phyloP scores from a whole-genome alignment of 176 grass and related monocot species.

The Oropetium thomaeum region DNA sequence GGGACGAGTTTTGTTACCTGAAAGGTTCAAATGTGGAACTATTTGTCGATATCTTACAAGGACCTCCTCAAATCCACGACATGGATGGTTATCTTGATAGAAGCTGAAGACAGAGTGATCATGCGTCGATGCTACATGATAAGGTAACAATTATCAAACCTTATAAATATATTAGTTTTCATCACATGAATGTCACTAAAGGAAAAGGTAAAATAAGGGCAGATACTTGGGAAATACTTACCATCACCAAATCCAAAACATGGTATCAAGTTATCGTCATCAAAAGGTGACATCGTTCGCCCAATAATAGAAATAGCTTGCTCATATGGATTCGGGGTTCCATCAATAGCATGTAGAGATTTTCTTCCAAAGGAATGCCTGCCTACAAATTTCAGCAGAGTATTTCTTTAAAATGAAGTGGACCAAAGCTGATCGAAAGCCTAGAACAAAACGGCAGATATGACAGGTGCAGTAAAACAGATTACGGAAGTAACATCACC shows the following conservation, averaged over 20 bases:
- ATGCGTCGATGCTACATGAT: constrained; percentile 68
- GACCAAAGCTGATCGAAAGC: constrained; percentile 2
- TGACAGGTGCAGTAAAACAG: neutral
- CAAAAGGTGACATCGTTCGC: constrained; percentile 90
- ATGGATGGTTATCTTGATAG: constrained; percentile 62
- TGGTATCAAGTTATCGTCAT: constrained; percentile 97
- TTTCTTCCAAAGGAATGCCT: constrained; percentile 66
- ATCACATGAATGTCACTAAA: constrained; percentile 2
- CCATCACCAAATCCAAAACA: constrained; percentile 99
- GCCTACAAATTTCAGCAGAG: constrained; percentile 42
- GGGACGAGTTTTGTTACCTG: constrained; percentile 43
- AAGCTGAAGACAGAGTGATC: constrained; percentile 90
- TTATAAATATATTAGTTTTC: constrained; percentile 9
- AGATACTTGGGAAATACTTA: constrained; percentile 36
- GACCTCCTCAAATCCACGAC: constrained; percentile 88
- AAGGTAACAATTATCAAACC: constrained; percentile 6
- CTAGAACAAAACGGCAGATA: neutral
- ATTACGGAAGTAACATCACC: constrained; percentile 42
- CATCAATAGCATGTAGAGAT: constrained; percentile 79
- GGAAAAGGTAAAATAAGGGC: constrained; percentile 7
- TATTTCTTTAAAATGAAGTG: constrained; percentile 4
- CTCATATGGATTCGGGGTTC: constrained; percentile 79
- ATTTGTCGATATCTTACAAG: constrained; percentile 75
- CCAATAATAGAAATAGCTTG: constrained; percentile 98
- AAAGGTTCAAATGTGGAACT: constrained; percentile 80